Base-by-base conservation (phyloP, 2,329 filamentous ascomycete species). In the Fusarium sacchari region DNA sequence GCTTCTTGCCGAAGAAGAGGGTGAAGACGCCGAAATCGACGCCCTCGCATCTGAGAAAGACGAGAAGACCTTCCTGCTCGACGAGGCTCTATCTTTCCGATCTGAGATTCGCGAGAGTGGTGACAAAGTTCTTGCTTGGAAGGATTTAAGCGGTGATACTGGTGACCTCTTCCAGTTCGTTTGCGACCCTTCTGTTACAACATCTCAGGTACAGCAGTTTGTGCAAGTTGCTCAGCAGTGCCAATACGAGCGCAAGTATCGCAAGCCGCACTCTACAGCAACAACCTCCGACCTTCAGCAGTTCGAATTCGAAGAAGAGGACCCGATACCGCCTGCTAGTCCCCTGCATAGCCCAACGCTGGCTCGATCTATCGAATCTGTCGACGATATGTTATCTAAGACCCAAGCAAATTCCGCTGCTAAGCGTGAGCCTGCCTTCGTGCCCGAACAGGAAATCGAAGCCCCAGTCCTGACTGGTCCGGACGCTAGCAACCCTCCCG, bases 161-260 rank as follows among this genome's bases (percentile, higher is more conserved):
- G 96, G 95, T 60, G 96, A 99, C 82, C 88, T 98, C n/a, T 99
- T 94, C 88, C 96, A 99, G 82, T 99, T 98, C 80, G 93, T 99
- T 73, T 98, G 95, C 85, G 96, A 98, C 83, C 82, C 87, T 43
- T 91, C 91, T 18, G 89, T 93, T 46, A 86, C 91, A 34, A 85
- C 90, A 6, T 88, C 90, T 53, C 93, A 95, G 76, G 92, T 96
- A 30, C 88, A 92, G 50, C 90, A 92, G 22, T 98, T 99, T 81
- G 91, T 96, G 79, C 87, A 92, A 60, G 91, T 94, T 60, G 94
- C 96, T 13, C 89, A 94, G 65, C 92, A 98, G 89, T 98, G 96
- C 81, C 96, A 99, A 83, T 99, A 97, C 92, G 96, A 99, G 85
- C 90, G 96, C 79, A 98, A 97, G 82, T 97, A 96, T 82, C 90